phyloP scores from a whole-genome alignment of 495 filamentous ascomycete species.

The Tuber brumale region DNA sequence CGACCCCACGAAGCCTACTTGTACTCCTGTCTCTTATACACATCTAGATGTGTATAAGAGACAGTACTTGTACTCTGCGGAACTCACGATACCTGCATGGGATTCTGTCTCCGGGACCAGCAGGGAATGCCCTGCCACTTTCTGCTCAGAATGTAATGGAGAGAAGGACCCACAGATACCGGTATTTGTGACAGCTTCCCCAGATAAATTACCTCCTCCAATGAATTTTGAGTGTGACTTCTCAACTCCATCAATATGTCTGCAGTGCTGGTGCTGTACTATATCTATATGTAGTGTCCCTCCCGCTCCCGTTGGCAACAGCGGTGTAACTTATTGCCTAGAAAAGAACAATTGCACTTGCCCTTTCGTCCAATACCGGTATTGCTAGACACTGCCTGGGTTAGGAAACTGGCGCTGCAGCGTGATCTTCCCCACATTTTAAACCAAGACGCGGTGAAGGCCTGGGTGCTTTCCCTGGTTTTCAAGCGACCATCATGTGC shows the following conservation, averaged over 20 bases:
- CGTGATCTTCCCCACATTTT: not conserved
- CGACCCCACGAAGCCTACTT: too few species aligned
- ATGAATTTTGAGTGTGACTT: not conserved
- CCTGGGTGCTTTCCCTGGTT: constrained; percentile 2
- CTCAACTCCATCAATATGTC: not conserved
- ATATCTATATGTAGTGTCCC: constrained; percentile 1
- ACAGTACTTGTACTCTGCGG: not conserved
- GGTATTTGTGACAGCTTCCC: not conserved
- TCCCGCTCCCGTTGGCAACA: constrained; percentile 4
- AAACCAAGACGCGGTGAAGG: not conserved
- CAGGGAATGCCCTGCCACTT: not conserved
- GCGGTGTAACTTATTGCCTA: not conserved
- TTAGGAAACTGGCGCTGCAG: not conserved
- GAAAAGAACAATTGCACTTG: not conserved
- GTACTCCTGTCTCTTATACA: too few species aligned
- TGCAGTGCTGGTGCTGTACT: not conserved
- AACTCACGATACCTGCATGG: not conserved
- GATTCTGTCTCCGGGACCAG: not conserved
- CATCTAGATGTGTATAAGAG: too few species aligned
- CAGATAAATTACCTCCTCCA: not conserved
- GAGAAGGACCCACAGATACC: not conserved
- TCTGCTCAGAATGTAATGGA: not conserved
- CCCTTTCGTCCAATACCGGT: constrained; percentile 1
- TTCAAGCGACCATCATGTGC: not conserved
- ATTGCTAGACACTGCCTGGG: not conserved